Percentiles rank a stretch among this genome's conserved stretches.
Conservation (phyloP, 176 grass and related monocot species). For the Ananas comosus region DNA sequence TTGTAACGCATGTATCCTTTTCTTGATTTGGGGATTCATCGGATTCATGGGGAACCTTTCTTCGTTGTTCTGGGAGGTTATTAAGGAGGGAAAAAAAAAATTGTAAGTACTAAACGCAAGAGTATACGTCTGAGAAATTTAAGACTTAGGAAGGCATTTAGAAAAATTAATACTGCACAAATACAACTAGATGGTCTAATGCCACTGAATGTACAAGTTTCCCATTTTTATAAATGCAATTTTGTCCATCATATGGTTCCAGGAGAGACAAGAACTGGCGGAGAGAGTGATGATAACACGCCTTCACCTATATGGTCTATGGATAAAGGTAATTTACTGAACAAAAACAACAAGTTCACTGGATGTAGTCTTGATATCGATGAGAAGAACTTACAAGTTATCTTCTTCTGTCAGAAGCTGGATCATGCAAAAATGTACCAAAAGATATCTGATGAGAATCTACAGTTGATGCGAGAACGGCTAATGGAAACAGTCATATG, state of each 20-base stretch:
- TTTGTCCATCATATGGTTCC: background rate
- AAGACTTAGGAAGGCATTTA: too few relatives aligned
- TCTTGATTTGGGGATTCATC: too few relatives aligned
- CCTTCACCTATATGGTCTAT: constrained; percentile 82
- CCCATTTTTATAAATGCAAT: background rate
- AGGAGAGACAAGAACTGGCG: constrained; percentile 89
- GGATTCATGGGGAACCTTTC: too few relatives aligned
- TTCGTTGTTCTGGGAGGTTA: too few relatives aligned
- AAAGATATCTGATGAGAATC: constrained; percentile 72
- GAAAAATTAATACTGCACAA: too few relatives aligned
- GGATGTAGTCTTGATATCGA: background rate
- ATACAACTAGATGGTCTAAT: too few relatives aligned
- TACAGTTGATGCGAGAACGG: constrained; percentile 63
- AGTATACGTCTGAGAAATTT: too few relatives aligned
- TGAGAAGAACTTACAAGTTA: background rate
- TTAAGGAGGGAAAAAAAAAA: too few relatives aligned
- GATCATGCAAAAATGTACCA: constrained; percentile 89
- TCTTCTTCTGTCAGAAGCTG: constrained; percentile 48
- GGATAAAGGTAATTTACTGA: constrained; percentile 47
- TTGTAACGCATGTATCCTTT: too few relatives aligned
- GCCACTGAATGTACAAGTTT: background rate
- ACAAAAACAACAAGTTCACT: background rate
- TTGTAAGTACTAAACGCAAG: background rate
- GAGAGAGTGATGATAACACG: constrained; percentile 87
- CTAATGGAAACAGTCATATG: constrained; percentile 73